These are phyloP conservation scores for Adansonia digitata DNA, from an alignment of 345 rosid genomes.

Conservation along the genomic window DNA sequence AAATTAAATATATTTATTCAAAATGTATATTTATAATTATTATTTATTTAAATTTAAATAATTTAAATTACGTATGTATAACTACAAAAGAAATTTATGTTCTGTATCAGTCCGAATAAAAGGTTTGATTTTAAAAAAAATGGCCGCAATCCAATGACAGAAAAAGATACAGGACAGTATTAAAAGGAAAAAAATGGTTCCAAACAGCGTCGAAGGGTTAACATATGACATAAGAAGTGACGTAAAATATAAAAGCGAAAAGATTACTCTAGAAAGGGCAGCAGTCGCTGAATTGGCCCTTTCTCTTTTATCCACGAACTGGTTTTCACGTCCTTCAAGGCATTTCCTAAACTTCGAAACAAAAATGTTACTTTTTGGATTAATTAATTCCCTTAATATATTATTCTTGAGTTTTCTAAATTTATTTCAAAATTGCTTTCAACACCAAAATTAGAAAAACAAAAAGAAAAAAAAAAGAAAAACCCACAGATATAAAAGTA, in stretches of 20 bases:
- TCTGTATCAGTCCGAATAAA: too few species aligned
- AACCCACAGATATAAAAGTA: not conserved
- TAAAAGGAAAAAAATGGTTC: not conserved
- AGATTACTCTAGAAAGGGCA: not conserved
- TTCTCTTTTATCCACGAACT: too few species aligned
- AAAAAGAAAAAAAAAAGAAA: not conserved
- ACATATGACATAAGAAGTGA: not conserved
- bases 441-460: not conserved
- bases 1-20: too few species aligned
- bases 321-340: not conserved
- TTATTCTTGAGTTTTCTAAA: not conserved
- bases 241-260: not conserved
- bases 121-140: too few species aligned
- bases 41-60: too few species aligned
- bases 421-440: not conserved
- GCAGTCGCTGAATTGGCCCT: too few species aligned
- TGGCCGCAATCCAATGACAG: not conserved
- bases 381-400: not conserved
- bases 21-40: too few species aligned
- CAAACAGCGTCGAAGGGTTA: not conserved
- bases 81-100: too few species aligned
- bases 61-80: too few species aligned
- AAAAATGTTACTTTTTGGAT: not conserved
- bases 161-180: not conserved
- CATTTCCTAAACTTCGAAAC: not conserved